Conservation (phyloP, 2,329 filamentous ascomycete genomes). For the Stemphylium vesicarium region DNA sequence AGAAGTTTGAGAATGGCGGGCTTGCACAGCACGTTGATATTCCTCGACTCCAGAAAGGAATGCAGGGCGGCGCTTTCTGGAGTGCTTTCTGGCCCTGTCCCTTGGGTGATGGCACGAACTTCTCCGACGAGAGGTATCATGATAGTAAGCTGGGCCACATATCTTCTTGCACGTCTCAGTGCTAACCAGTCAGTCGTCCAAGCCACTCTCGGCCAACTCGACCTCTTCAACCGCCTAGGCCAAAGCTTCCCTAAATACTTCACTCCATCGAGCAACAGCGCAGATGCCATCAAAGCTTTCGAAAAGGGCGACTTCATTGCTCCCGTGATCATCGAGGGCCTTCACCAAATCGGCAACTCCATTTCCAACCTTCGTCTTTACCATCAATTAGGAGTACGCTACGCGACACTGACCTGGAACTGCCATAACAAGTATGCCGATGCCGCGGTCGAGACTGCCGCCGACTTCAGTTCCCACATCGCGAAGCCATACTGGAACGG, state of each 20-base stretch:
- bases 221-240: constrained; percentile 71
- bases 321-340: constrained; percentile 60
- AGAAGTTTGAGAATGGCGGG: constrained; percentile 73
- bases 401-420: constrained; percentile 89
- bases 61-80: constrained; percentile 90
- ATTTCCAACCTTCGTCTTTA: constrained; percentile 76
- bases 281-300: constrained; percentile 65
- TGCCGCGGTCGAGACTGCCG: constrained; percentile 70
- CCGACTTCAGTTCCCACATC: constrained; percentile 45
- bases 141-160: constrained; percentile 57
- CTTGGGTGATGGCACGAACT: constrained; percentile 68
- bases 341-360: constrained; percentile 93
- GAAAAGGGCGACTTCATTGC: constrained; percentile 44
- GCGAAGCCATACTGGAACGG: constrained; percentile 70
- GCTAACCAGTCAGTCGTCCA: constrained; percentile 59
- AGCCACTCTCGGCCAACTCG: constrained; percentile 76
- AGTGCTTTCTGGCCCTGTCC: constrained; percentile 84
- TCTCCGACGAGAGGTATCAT: constrained; percentile 74
- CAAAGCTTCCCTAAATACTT: constrained; percentile 71
- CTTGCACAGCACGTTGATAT: constrained; percentile 78
- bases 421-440: constrained; percentile 92
- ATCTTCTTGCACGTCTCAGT: neutral
- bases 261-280: constrained; percentile 66
- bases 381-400: constrained; percentile 80
- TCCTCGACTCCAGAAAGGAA: constrained; percentile 72